Base-by-base conservation (phyloP, 106 monocot genomes). In the Hemerocallis citrina region DNA sequence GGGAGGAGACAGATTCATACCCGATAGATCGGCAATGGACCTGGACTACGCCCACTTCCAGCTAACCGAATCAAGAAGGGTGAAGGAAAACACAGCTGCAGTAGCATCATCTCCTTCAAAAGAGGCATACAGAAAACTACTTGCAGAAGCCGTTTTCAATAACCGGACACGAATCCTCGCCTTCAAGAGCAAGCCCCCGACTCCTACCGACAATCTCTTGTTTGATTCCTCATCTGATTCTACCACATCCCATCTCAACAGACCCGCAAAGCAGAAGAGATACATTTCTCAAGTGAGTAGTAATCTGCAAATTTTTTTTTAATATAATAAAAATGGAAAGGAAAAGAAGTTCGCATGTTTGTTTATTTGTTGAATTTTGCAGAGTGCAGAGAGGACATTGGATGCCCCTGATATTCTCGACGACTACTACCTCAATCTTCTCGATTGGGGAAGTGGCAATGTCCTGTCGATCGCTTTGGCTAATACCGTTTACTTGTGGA, bases 271-370 rank as follows among this genome's bases (percentile, higher is more conserved):
- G 61, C 64, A 60, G 10, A 52, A 67, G 8, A 59, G 89, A 64
- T 65, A 89, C 72, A 84, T 89, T 41, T 82, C 87, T 5, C 69
- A 85, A 22, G 49, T 49, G 22, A 49, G 6, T 21, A 8, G 0
- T 21, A 49, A 0, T 1, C 16, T 7, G 0, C 2, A 49, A 49
- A n/a, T 19, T 9, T 19, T 49, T 49, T 19, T 14, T 7, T 0
- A 49, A 49, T n/a, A n/a, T n/a, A n/a, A n/a, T n/a, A n/a, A n/a
- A n/a, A n/a, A n/a, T n/a, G n/a, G n/a, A n/a, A n/a, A n/a, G n/a
- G n/a, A n/a, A n/a, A n/a, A n/a, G n/a, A n/a, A n/a, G n/a, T n/a
- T n/a, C n/a, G n/a, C n/a, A n/a, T n/a, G n/a, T n/a, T 7, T 49
- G 3, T 10, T 22, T 7, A 0, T 15, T 48, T 6, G 13, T 20